phyloP scores from a whole-genome alignment of 2,329 filamentous ascomycete species.

The Colletotrichum tropicicola region DNA sequence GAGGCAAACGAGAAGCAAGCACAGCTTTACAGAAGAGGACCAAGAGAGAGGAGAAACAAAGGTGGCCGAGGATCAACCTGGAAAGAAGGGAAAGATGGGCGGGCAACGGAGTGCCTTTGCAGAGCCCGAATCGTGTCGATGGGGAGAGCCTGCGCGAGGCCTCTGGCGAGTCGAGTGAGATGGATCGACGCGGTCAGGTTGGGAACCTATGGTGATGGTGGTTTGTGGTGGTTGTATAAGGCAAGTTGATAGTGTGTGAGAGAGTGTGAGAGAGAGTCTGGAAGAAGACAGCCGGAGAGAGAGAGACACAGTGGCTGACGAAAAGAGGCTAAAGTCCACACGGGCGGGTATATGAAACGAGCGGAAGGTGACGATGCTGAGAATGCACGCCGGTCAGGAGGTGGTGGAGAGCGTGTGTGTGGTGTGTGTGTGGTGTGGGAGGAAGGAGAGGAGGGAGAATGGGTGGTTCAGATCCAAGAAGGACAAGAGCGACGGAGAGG shows the following conservation, averaged over 20 bases:
- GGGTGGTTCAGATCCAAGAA: constrained; percentile 16
- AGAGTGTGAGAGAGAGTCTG: constrained; percentile 28
- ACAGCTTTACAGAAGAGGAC: constrained; percentile 27
- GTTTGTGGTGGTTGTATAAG: background rate
- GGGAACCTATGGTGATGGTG: constrained; percentile 10
- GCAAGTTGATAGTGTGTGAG: too few species aligned
- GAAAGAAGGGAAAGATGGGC: constrained; percentile 52
- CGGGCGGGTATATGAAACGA: constrained; percentile 39
- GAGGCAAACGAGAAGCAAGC: constrained; percentile 27
- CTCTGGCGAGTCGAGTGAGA: constrained; percentile 3
- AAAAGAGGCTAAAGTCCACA: constrained; percentile 30
- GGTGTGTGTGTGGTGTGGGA: constrained; percentile 18
- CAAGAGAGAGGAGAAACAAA: constrained; percentile 41
- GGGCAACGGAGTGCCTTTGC: constrained; percentile 33
- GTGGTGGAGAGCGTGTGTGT: constrained; percentile 22
- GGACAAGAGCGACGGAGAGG: constrained; percentile 20
- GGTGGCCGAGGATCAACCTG: constrained; percentile 68
- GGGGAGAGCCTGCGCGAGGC: constrained; percentile 17
- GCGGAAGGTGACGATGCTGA: constrained; percentile 33
- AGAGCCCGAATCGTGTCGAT: constrained; percentile 19
- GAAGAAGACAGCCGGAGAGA: constrained; percentile 30
- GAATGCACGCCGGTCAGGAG: constrained; percentile 31
- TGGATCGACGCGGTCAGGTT: constrained; percentile 1
- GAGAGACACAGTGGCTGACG: constrained; percentile 31
- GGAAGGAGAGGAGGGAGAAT: constrained; percentile 18